Evolutionary conservation across 176 grass and related monocot species (phyloP).

Genomic region (Avena sativa): DNA sequence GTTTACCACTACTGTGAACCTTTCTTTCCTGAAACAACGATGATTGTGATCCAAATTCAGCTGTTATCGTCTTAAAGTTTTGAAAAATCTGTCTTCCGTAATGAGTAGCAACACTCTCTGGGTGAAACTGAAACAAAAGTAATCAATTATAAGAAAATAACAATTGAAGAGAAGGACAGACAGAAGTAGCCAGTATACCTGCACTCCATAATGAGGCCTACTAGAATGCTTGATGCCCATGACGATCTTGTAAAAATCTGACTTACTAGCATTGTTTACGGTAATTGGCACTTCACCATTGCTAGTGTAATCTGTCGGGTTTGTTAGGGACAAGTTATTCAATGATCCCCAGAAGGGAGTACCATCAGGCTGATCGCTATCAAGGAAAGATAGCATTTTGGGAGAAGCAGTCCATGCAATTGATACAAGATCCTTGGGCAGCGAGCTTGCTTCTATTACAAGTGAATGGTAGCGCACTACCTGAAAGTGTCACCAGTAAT

Average conservation of each 20-base stretch:
- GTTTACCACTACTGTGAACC: conserved; percentile 98
- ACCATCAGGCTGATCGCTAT: conserved; percentile 46
- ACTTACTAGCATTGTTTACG: conserved; percentile 36
- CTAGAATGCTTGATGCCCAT: conserved; percentile 84
- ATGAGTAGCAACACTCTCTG: conserved; percentile 91
- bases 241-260: conserved; percentile 50
- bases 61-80: conserved; percentile 87
- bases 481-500: conserved; percentile 50
- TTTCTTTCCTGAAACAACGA: conserved; percentile 71
- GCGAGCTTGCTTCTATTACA: conserved; percentile 68
- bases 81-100: conserved; percentile 90
- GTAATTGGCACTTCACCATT: not conserved
- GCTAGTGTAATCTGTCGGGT: conserved; percentile 11
- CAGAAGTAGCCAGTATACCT: conserved; percentile 53
- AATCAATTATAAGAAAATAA: conserved; percentile 38
- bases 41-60: conserved; percentile 58
- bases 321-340: not conserved
- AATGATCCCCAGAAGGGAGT: conserved; percentile 31
- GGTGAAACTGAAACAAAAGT: conserved; percentile 80
- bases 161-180: not conserved
- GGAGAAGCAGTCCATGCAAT: conserved; percentile 85
- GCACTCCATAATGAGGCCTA: conserved; percentile 91
- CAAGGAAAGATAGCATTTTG: conserved; percentile 67
- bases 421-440: conserved; percentile 73
- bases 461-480: conserved; percentile 97